Evolutionary conservation across 1,284 basidiomycete genomes (phyloP).

Genomic region (Malassezia sympodialis): DNA sequence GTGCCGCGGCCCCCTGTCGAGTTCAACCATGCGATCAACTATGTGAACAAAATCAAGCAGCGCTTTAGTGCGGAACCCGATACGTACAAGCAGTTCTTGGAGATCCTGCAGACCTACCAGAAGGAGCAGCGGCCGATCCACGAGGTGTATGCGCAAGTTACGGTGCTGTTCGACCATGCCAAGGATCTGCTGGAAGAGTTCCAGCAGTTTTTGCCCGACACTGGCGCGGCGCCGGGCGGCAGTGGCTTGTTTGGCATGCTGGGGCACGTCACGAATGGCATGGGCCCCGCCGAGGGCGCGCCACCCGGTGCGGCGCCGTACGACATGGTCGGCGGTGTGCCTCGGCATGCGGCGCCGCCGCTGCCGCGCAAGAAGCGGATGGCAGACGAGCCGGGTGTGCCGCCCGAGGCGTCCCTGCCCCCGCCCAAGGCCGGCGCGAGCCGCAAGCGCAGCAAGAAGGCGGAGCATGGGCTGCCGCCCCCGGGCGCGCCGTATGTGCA

Average conservation of each 20-base stretch:
- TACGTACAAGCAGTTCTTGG: slow-evolving; percentile 95
- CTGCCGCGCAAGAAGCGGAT: slow-evolving; percentile 44
- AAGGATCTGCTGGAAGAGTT: slow-evolving; percentile 90
- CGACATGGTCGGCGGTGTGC: slow-evolving; percentile 4
- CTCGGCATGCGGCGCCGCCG: slow-evolving; percentile 6
- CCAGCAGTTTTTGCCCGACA: slow-evolving; percentile 85
- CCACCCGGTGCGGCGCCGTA: not conserved
- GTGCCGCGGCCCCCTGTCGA: slow-evolving; percentile 55
- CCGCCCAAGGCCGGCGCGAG: slow-evolving; percentile 14
- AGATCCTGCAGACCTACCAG: slow-evolving; percentile 94
- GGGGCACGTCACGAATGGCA: slow-evolving; percentile 45
- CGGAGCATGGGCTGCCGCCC: slow-evolving; percentile 16
- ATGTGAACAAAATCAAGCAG: slow-evolving; percentile 97
- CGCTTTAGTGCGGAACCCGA: slow-evolving; percentile 83
- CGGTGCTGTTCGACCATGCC: slow-evolving; percentile 79
- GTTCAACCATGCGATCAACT: slow-evolving; percentile 95
- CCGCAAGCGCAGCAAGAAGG: slow-evolving; percentile 34
- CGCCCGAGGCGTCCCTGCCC: not conserved
- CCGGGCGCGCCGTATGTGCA: slow-evolving; percentile 16
- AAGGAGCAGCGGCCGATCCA: slow-evolving; percentile 80
- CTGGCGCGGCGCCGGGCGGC: slow-evolving; percentile 18
- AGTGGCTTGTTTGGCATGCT: slow-evolving; percentile 50
- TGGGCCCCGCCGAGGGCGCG: slow-evolving; percentile 20
- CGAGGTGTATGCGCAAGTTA: slow-evolving; percentile 87
- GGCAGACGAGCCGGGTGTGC: slow-evolving; percentile 16